Conservation (phyloP, 192 early-diverging fungal species). For the Coemansia asiatica region DNA sequence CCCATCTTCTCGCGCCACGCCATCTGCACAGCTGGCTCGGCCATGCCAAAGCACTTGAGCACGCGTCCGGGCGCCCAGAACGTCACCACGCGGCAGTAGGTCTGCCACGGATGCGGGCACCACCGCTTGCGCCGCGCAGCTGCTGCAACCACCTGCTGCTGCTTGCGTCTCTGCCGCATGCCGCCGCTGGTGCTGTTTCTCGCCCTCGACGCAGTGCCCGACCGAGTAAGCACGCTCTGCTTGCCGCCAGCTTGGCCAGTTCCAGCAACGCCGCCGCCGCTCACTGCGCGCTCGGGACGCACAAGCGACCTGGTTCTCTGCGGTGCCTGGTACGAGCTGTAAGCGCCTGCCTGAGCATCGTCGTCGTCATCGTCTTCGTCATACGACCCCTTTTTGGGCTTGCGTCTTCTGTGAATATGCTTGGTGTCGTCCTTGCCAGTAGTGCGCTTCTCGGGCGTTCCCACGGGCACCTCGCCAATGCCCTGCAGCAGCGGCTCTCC, state of each 20-base stretch:
- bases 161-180: constrained; percentile 37
- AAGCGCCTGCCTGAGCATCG: constrained; percentile 11
- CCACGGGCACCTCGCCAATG: constrained; percentile 28
- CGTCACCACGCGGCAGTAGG: constrained; percentile 58
- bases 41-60: constrained; percentile 61
- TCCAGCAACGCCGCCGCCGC: constrained; percentile 25
- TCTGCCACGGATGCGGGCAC: constrained; percentile 55
- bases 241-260: constrained; percentile 14
- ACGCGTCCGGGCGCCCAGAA: constrained; percentile 60
- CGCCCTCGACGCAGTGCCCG: not conserved
- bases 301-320: constrained; percentile 66
- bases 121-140: constrained; percentile 25
- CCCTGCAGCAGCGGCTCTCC: constrained; percentile 41
- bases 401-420: constrained; percentile 27
- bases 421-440: constrained; percentile 28
- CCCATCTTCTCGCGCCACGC: constrained; percentile 95
- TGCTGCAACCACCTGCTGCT: constrained; percentile 20
- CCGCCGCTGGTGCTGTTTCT: constrained; percentile 15
- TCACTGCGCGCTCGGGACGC: constrained; percentile 62
- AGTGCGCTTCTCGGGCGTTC: not conserved
- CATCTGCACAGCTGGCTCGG: constrained; percentile 58
- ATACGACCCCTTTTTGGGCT: constrained; percentile 7
- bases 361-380: constrained; percentile 26
- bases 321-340: constrained; percentile 39
- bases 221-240: constrained; percentile 22